phyloP scores from a whole-genome alignment of 1,139 yeast species.

The Yamadazyma mexicana region DNA sequence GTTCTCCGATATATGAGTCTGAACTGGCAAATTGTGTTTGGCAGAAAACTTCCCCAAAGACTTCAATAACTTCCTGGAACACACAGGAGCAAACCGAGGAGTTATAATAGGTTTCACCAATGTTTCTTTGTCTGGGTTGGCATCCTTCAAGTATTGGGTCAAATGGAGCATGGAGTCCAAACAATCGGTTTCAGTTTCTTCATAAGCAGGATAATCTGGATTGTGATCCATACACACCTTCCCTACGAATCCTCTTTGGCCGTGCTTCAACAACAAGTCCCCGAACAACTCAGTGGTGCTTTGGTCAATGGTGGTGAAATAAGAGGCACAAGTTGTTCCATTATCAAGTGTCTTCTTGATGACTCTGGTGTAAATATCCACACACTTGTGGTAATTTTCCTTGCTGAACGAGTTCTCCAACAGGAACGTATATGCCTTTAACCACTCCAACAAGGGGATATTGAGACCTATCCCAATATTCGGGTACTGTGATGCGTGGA shows the following conservation, averaged over 20 bases:
- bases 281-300: slow-evolving; percentile 77
- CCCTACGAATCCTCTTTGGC: slow-evolving; percentile 90
- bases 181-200: slow-evolving; percentile 62
- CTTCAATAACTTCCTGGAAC: slow-evolving; percentile 60
- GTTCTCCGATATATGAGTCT: slow-evolving; percentile 89
- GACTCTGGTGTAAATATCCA: slow-evolving; percentile 60
- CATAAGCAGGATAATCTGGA: slow-evolving; percentile 66
- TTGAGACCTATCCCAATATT: slow-evolving; percentile 89
- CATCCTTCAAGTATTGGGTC: slow-evolving; percentile 51
- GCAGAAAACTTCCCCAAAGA: slow-evolving; percentile 64
- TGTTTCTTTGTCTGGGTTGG: slow-evolving; percentile 50
- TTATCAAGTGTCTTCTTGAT: slow-evolving; percentile 63
- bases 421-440: slow-evolving; percentile 83
- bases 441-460: slow-evolving; percentile 85
- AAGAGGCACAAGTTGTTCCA: slow-evolving; percentile 93
- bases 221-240: slow-evolving; percentile 84
- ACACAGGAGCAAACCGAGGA: slow-evolving; percentile 93
- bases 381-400: slow-evolving; percentile 53
- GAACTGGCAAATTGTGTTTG: slow-evolving; percentile 60
- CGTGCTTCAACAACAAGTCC: slow-evolving; percentile 59
- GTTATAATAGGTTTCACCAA: slow-evolving; percentile 76
- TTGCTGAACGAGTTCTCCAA: slow-evolving; percentile 55
- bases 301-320: slow-evolving; percentile 85
- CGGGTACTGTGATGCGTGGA: slow-evolving; percentile 97
- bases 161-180: slow-evolving; percentile 57